These are phyloP conservation scores for Fusarium metavorans DNA, from an alignment of 2,329 filamentous ascomycete genomes.

Conservation along the genomic window DNA sequence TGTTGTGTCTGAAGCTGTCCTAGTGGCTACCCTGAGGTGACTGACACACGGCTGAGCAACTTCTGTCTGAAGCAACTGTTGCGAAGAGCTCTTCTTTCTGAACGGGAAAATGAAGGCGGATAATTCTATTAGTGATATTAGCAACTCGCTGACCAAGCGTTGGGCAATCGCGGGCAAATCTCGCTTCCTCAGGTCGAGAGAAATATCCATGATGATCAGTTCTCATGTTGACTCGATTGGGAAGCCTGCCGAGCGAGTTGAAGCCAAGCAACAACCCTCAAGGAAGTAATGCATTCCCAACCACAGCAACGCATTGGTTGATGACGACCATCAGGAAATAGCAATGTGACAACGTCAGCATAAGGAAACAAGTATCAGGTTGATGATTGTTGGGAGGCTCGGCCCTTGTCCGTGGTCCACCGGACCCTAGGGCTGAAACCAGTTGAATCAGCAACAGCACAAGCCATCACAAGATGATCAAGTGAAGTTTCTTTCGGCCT, in stretches of 20 bases:
- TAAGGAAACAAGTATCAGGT: constrained; percentile 1
- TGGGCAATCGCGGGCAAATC: background rate
- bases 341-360: background rate
- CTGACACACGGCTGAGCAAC: constrained; percentile 11
- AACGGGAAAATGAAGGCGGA: background rate
- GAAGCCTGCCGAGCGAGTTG: background rate
- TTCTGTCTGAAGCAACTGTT: background rate
- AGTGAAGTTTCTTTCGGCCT: background rate
- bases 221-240: background rate
- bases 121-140: background rate
- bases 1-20: constrained; percentile 2
- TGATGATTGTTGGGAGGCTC: constrained; percentile 5
- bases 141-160: background rate
- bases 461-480: constrained; percentile 24
- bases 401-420: constrained; percentile 6
- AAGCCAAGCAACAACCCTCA: background rate
- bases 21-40: constrained; percentile 32
- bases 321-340: constrained; percentile 17
- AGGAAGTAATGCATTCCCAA: background rate
- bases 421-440: constrained; percentile 5
- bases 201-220: background rate
- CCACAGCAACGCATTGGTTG: background rate
- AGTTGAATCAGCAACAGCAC: constrained; percentile 20
- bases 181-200: constrained; percentile 1
- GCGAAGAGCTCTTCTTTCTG: background rate